Conservation (phyloP, 2,329 filamentous ascomycete species). For the Stagonosporopsis chrysanthemi region DNA sequence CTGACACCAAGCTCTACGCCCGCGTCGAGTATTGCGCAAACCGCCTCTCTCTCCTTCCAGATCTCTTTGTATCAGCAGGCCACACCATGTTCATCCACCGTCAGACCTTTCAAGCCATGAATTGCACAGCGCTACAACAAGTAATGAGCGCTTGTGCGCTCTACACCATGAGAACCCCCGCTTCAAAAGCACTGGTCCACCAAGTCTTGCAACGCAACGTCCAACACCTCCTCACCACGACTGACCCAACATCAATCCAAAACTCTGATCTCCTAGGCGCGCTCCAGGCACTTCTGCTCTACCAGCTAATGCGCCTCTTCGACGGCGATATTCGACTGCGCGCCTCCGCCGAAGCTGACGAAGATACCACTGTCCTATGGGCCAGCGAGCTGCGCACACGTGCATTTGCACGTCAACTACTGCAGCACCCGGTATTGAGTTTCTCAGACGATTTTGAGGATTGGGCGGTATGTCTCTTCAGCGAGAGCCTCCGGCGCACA, state of each 20-base stretch:
- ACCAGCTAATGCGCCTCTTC: constrained; percentile 4
- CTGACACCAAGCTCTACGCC: neutral
- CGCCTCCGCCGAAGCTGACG: neutral
- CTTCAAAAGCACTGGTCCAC: neutral
- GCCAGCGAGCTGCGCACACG: neutral
- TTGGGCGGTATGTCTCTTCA: constrained; percentile 31
- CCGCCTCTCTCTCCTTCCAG: neutral
- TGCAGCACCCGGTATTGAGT: neutral
- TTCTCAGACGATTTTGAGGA: neutral
- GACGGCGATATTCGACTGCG: neutral
- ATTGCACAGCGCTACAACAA: neutral
- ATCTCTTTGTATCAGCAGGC: neutral
- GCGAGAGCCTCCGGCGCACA: constrained; percentile 42
- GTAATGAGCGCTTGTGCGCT: constrained; percentile 4
- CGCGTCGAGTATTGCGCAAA: constrained; percentile 1
- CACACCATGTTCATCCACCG: constrained; percentile 4
- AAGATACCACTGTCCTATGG: neutral
- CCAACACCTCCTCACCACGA: neutral
- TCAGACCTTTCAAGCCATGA: neutral
- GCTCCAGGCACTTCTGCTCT: neutral
- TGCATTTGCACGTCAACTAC: neutral
- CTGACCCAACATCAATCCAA: neutral
- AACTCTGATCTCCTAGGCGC: neutral
- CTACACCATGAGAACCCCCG: neutral
- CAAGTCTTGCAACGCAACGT: constrained; percentile 1